Percentiles rank a stretch among this genome's conserved stretches.
Evolutionary conservation across 352 stramenopile species (phyloP).

Genomic region (Phytophthora ramorum): DNA sequence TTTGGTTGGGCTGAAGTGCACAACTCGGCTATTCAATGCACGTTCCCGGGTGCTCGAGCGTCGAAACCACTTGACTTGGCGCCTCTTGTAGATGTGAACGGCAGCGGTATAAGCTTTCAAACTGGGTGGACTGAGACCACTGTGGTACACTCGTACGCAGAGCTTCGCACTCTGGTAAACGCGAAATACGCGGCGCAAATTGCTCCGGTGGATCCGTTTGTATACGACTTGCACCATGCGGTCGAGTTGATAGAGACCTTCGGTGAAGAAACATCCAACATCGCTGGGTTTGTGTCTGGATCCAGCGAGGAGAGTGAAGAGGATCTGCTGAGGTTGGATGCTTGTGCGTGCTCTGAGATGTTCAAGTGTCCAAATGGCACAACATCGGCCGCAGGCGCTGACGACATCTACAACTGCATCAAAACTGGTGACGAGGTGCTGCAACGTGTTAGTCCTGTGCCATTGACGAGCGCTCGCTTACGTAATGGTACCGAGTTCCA

Average conservation of each 20-base stretch:
- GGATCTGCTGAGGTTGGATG: constrained; percentile 84
- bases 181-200: constrained; percentile 45
- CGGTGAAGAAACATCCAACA: constrained; percentile 77
- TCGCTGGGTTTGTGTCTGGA: constrained; percentile 72
- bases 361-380: constrained; percentile 97
- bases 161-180: constrained; percentile 70
- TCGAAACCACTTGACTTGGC: constrained; percentile 38
- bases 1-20: constrained; percentile 67
- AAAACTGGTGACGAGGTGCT: constrained; percentile 92
- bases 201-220: constrained; percentile 89
- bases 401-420: constrained; percentile 90
- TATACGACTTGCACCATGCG: constrained; percentile 93
- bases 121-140: constrained; percentile 66
- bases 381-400: constrained; percentile 60
- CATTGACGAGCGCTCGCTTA: constrained; percentile 53
- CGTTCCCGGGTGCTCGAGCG: constrained; percentile 46
- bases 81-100: constrained; percentile 24
- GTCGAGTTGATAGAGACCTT: constrained; percentile 89
- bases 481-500: constrained; percentile 71
- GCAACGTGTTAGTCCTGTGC: constrained; percentile 85
- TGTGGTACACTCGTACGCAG: constrained; percentile 75
- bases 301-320: constrained; percentile 29
- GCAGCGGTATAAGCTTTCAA: constrained; percentile 66
- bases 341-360: constrained; percentile 93
- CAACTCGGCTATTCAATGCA: constrained; percentile 62